Base-by-base conservation (phyloP, 164 flowering plant genomes). In the Liriodendron chinense region DNA sequence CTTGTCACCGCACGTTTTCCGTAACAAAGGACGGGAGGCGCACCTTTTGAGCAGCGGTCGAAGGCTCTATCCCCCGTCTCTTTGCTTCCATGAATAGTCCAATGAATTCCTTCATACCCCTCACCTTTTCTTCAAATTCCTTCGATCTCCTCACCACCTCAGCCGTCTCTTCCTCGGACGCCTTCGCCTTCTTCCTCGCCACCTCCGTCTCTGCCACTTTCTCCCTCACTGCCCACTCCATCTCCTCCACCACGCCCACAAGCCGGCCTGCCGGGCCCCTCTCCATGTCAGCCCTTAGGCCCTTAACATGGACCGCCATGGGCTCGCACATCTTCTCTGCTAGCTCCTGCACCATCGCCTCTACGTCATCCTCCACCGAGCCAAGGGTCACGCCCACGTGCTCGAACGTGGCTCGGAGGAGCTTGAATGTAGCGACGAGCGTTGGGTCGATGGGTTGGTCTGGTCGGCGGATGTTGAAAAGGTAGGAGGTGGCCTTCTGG, bases 301-400 rank as follows among this genome's bases (percentile, higher is more conserved):
- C 76, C 16, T 81, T 75, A 25, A 81, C 89, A 76, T 86, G 81
- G 65, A 82, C 78, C 65, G 81, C 84, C 87, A 88, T 77, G 25
- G 91, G 89, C 69, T 62, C 64, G 56, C 88, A 85, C 89, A 88
- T 85, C 28, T 78, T 65, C 22, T 75, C 77, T 4, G 85, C 77
- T 64, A 88, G 71, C 47, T 73, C 72, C 47, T 71, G 53, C 13
- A 88, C 81, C 21, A 86, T 72, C 69, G 79, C 80, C 24, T 85
- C 82, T 61, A 88, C 80, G 65, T 85, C 85, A 72, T 47, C 72
- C 78, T 86, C 85, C 1, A 86, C 85, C n/a, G 86, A 82, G 9
- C 81, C 63, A 56, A 85, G 81, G 49, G 83, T 80, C 8, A 64
- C 66, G 65, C 65, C 65, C 3, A 86, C 81, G n/a, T 77, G 78